Conservation (phyloP, 176 grass and related monocot genomes). For the Saccharum officinarum region DNA sequence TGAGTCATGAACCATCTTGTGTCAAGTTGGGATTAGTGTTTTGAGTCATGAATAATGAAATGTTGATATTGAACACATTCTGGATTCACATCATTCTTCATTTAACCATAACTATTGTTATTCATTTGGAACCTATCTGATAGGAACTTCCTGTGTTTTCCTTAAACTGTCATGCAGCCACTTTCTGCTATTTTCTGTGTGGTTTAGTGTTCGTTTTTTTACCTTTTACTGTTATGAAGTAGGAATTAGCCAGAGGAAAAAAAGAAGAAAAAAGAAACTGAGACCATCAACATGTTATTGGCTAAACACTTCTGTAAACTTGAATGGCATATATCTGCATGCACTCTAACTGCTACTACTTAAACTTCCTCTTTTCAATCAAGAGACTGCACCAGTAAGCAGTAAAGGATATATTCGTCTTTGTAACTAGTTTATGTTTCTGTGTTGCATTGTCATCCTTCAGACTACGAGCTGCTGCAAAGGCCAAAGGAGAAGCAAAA, state of each 20-base stretch:
- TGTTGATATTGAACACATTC: background rate
- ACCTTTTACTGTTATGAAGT: background rate
- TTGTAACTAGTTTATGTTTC: constrained; percentile 22
- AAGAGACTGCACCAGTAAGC: background rate
- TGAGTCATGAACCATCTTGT: background rate
- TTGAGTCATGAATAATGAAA: background rate
- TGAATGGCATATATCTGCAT: background rate
- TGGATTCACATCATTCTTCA: background rate
- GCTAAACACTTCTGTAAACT: background rate
- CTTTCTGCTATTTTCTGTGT: background rate
- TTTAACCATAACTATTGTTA: background rate
- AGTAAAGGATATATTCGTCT: background rate
- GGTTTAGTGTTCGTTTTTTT: background rate
- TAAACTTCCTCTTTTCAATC: background rate
- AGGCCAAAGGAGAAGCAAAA: constrained; percentile 43
- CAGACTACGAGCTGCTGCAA: constrained; percentile 50
- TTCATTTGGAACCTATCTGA: constrained; percentile 21
- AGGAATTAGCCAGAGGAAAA: background rate
- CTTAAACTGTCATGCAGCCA: background rate
- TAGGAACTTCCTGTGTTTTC: background rate
- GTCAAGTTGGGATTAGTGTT: background rate
- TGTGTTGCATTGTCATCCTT: background rate
- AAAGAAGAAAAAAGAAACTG: background rate
- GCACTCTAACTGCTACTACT: background rate
- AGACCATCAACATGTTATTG: background rate